Evolutionary conservation across 208 protist species (phyloP).

Genomic region (Acanthamoeba culbertsoni): DNA sequence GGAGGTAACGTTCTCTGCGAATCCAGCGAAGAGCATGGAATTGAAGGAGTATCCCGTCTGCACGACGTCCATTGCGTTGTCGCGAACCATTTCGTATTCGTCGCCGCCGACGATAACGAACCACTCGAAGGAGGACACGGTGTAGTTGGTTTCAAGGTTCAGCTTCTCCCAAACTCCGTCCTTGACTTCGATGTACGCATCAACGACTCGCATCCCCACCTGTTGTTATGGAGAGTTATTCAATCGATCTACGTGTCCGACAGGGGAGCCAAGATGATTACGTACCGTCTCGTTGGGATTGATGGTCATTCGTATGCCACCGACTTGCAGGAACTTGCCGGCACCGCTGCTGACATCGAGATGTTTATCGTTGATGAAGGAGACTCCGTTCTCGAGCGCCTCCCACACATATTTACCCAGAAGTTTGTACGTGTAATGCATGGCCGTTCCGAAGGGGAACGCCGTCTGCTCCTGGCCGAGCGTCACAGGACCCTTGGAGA

Average conservation of each 20-base stretch:
- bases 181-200: neutral
- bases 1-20: neutral
- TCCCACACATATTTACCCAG: neutral
- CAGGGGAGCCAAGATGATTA: too few relatives aligned
- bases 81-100: neutral
- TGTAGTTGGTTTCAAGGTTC: neutral
- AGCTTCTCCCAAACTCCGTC: neutral
- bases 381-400: neutral
- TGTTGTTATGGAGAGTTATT: too few relatives aligned
- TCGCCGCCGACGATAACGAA: neutral
- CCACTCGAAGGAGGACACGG: neutral
- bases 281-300: neutral
- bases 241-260: too few relatives aligned
- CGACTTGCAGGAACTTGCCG: slow-evolving; percentile 18
- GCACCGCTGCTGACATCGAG: neutral
- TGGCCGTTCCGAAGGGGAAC: neutral
- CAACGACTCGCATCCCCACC: neutral
- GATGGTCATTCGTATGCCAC: neutral
- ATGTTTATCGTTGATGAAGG: neutral
- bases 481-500: neutral
- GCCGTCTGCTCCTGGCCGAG: too few relatives aligned
- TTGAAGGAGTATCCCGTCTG: neutral
- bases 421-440: neutral
- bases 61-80: neutral
- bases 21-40: neutral